These are phyloP conservation scores for Fistulifera solaris DNA, from an alignment of 108 stramenopile species.

Conservation along the genomic window DNA sequence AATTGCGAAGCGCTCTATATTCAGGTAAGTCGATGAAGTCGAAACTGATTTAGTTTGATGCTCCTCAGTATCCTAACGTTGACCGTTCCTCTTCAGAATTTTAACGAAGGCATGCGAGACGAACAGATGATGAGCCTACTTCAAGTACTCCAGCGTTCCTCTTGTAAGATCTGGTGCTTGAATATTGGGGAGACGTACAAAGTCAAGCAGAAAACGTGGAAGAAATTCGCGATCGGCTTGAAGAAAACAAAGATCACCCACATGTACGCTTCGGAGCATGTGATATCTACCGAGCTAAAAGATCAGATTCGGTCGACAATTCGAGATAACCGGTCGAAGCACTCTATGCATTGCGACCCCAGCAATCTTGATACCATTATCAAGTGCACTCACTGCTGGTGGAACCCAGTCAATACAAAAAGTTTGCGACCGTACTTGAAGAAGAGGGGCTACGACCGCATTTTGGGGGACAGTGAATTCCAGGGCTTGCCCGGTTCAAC, in stretches of 20 bases:
- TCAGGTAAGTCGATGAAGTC: slow-evolving; percentile 46
- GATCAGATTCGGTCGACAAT: slow-evolving; percentile 73
- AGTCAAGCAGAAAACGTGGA: slow-evolving; percentile 69
- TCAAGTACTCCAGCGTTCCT: slow-evolving; percentile 60
- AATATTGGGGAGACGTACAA: slow-evolving; percentile 93
- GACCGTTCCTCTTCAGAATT: slow-evolving; percentile 44
- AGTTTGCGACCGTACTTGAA: slow-evolving; percentile 72
- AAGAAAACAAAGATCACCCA: slow-evolving; percentile 83
- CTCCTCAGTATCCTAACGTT: neutral
- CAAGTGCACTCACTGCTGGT: slow-evolving; percentile 90
- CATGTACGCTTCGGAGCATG: slow-evolving; percentile 91
- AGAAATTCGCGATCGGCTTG: slow-evolving; percentile 71
- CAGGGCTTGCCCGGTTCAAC: slow-evolving; percentile 50
- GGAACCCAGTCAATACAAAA: slow-evolving; percentile 91
- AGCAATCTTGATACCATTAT: slow-evolving; percentile 83
- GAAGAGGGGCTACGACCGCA: slow-evolving; percentile 61
- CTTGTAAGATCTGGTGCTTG: slow-evolving; percentile 84
- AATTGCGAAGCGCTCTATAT: slow-evolving; percentile 89
- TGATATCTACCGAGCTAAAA: slow-evolving; percentile 76
- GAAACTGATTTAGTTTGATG: neutral
- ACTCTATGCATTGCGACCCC: slow-evolving; percentile 79
- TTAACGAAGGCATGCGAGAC: slow-evolving; percentile 82
- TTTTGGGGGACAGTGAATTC: slow-evolving; percentile 60
- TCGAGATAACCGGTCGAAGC: slow-evolving; percentile 80
- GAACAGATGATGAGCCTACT: slow-evolving; percentile 80